phyloP scores from a whole-genome alignment of 2,329 filamentous ascomycete species.

The Pezizomycotina sp. region DNA sequence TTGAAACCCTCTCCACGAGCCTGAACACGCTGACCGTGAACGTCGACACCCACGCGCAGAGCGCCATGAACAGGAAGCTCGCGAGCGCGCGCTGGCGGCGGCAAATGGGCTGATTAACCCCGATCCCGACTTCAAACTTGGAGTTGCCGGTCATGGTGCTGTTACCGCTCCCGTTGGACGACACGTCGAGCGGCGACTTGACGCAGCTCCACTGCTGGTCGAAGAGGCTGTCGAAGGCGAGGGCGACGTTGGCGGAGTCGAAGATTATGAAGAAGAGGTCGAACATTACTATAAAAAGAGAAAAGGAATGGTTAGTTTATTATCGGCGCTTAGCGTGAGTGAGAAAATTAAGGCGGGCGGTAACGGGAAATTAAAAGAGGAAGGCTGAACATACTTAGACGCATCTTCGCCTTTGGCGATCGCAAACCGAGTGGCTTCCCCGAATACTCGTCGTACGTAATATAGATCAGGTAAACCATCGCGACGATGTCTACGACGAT shows the following conservation, averaged over 20 bases:
- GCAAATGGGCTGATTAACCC: conserved; percentile 40
- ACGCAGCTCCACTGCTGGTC: conserved; percentile 44
- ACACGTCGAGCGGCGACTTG: conserved; percentile 32
- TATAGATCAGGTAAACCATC: conserved; percentile 77
- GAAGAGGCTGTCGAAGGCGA: conserved; percentile 71
- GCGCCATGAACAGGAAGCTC: conserved; percentile 59
- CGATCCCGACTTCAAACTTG: no score
- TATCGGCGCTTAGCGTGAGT: no score
- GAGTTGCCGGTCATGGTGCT: conserved; percentile 4
- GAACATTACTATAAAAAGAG: conserved; percentile 47
- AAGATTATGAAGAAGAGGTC: conserved; percentile 97
- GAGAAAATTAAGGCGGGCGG: background rate
- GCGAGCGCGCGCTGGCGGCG: conserved; percentile 53
- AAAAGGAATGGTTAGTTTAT: no score
- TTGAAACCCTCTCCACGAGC: conserved; percentile 41
- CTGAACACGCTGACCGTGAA: conserved; percentile 74
- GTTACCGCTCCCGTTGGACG: conserved; percentile 25
- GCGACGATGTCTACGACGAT: conserved; percentile 79
- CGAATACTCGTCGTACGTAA: conserved; percentile 92
- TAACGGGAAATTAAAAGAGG: background rate
- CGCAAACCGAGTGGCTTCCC: conserved; percentile 82
- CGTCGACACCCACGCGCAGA: conserved; percentile 79
- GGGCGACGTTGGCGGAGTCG: conserved; percentile 76
- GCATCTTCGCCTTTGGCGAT: conserved; percentile 66
- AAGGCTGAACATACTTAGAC: conserved; percentile 36